phyloP scores from a whole-genome alignment of 345 rosid genomes.

The Linum lewisii region DNA sequence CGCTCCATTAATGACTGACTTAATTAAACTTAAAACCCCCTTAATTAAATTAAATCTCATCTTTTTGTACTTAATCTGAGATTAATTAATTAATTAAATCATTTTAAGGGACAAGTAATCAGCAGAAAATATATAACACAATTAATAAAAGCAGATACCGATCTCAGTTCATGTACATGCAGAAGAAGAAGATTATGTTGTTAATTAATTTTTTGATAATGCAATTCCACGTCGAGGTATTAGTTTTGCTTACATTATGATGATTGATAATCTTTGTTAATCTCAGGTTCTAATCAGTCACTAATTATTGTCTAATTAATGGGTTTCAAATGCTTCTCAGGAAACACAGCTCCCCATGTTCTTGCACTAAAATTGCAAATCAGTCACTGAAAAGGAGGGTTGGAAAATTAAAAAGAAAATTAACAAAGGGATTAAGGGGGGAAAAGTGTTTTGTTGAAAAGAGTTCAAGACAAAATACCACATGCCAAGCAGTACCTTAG shows the following conservation, averaged over 20 bases:
- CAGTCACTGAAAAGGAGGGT: too few species aligned
- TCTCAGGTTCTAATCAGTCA: background rate
- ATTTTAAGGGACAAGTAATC: background rate
- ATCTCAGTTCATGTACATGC: slow-evolving; percentile 1
- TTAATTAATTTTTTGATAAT: background rate
- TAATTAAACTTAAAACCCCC: background rate
- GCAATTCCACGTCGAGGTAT: background rate
- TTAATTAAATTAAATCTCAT: slow-evolving; percentile 20
- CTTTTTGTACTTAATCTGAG: background rate
- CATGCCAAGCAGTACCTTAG: background rate
- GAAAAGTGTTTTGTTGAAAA: background rate
- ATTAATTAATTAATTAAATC: too few species aligned
- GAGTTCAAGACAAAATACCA: background rate
- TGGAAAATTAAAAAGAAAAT: background rate
- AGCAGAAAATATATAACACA: background rate
- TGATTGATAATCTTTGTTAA: background rate
- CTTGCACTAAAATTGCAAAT: background rate
- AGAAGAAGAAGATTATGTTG: slow-evolving; percentile 4
- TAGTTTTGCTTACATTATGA: background rate
- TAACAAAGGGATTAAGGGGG: too few species aligned
- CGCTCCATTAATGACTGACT: slow-evolving; percentile 21
- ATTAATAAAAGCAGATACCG: slow-evolving; percentile 14
- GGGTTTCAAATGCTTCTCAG: background rate
- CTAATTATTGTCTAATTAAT: slow-evolving; percentile 12
- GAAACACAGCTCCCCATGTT: background rate